Evolutionary conservation across 176 grass and related monocot species (phyloP), one percentile per base, ranked within the genome.

Genomic region (Cymbopogon citratus): DNA sequence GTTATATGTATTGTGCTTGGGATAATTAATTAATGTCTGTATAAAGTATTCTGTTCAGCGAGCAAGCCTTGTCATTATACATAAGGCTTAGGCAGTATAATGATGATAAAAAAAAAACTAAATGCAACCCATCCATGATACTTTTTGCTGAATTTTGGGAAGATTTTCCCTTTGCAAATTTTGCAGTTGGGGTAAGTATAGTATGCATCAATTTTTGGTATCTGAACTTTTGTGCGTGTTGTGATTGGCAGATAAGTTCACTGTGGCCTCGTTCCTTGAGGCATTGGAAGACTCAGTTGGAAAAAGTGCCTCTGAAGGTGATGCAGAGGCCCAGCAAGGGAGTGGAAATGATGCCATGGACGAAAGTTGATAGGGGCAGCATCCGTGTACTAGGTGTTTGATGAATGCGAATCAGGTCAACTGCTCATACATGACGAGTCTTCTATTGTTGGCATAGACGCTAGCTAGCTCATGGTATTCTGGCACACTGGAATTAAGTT

Each of bases 221-320:
- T 82, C 35, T 81, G 77, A 80, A 77, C 28, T 56, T 35, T 1
- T 66, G 15, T 79, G 60, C 81, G 8, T 69, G 70, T 6, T 80
- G 57, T 33, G 38, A 62, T 77, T 80, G 71, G 75, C 92, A 98
- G 96, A 93, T 77, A 95, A 90, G 69, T 90, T 91, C 73, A 98
- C 96, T 3, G 92, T 98, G 61, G 85, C 71, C 0, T 98, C 96
- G 51, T 98, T 98, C 85, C 89, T 98, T 3, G 96, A 98, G 90
- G 92, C 92, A 83, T 86, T 98, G 35, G 92, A 95, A 74, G 96
- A 98, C 68, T 87, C 90, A 0, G 90, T 91, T 39, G 66, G 76
- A 79, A 93, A 89, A 81, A 48, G 63, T 29, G 80, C 69, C 25
- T 88, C 69, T 34, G 68, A 73, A 36, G 63, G 63, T 80, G 90